Evolutionary conservation across 179 eudicot genomes (phyloP).

Genomic region (Silene coronaria): DNA sequence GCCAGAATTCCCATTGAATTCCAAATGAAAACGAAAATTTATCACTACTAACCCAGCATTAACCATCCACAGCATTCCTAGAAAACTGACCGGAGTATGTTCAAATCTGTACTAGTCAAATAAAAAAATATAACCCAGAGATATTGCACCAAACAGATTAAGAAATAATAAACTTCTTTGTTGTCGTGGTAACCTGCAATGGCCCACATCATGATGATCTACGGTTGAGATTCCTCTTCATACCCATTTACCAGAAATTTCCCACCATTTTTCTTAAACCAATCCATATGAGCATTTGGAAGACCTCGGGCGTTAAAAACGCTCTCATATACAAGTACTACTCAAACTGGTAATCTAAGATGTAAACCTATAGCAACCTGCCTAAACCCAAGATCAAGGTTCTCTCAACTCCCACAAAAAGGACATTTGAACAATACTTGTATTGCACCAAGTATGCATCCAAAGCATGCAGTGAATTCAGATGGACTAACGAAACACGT

Average conservation of each 20-base stretch:
- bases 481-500: constrained; percentile 5
- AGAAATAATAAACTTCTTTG: background rate
- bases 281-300: constrained; percentile 14
- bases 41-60: background rate
- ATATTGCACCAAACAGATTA: constrained; percentile 6
- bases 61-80: constrained; percentile 5
- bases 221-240: constrained; percentile 5
- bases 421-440: constrained; percentile 14
- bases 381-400: constrained; percentile 8
- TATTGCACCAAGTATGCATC: constrained; percentile 7
- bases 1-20: background rate
- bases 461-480: constrained; percentile 14
- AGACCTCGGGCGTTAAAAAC: background rate
- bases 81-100: constrained; percentile 15
- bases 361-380: constrained; percentile 11
- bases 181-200: background rate
- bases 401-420: constrained; percentile 20
- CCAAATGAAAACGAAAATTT: background rate
- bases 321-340: constrained; percentile 6
- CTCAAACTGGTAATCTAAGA: constrained; percentile 5
- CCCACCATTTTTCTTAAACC: constrained; percentile 1
- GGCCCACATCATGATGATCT: constrained; percentile 13
- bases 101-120: constrained; percentile 3
- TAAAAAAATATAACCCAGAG: constrained; percentile 6
- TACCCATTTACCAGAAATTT: constrained; percentile 11